Conservation (phyloP, 495 filamentous ascomycete genomes). For the Penicillium malachiteum region DNA sequence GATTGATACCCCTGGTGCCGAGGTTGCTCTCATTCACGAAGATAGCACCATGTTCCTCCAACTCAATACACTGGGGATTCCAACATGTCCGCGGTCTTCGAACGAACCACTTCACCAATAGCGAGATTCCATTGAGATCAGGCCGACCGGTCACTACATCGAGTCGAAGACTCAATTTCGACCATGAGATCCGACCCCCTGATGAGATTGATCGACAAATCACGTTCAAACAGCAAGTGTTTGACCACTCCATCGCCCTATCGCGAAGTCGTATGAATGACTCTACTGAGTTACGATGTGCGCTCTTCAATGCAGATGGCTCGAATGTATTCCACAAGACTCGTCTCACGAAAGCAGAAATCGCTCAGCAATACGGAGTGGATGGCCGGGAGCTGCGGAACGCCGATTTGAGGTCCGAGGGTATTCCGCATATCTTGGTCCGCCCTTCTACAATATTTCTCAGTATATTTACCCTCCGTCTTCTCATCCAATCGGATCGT, state of each 20-base stretch:
- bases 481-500: conserved; percentile 28
- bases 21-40: too few species aligned
- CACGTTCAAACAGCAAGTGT: conserved; percentile 17
- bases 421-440: conserved; percentile 32
- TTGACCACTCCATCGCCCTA: conserved; percentile 19
- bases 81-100: neutral
- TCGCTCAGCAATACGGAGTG: conserved; percentile 21
- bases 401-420: conserved; percentile 28
- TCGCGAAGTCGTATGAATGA: conserved; percentile 25
- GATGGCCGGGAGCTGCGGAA: conserved; percentile 28
- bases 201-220: neutral
- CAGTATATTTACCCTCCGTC: conserved; percentile 30
- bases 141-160: neutral
- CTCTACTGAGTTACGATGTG: conserved; percentile 16
- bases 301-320: conserved; percentile 11
- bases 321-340: neutral
- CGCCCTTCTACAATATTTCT: conserved; percentile 29
- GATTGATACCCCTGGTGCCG: too few species aligned
- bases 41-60: too few species aligned
- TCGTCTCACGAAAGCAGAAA: conserved; percentile 20
- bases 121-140: neutral
- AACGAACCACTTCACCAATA: neutral
- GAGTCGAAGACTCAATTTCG: neutral
- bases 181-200: neutral
- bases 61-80: too few species aligned